A percentile compares a stretch with the other conserved stretches of the same genome.
These are phyloP conservation scores for Lasiosphaeria ovina DNA, from an alignment of 495 filamentous ascomycete genomes.

Conservation along the genomic window DNA sequence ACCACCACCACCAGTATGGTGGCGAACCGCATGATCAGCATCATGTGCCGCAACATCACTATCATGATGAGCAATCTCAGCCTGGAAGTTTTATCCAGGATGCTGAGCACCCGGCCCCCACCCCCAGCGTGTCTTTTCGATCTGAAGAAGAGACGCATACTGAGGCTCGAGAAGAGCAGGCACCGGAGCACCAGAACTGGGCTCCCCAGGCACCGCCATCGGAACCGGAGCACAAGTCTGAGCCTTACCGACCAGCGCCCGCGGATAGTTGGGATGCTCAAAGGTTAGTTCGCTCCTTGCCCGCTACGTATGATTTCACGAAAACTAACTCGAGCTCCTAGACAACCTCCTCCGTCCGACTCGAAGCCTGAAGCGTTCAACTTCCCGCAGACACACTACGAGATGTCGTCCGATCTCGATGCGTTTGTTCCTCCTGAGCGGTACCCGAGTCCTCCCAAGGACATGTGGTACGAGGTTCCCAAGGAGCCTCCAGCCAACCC, in stretches of 20 bases:
- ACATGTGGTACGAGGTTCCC: slow-evolving; percentile 82
- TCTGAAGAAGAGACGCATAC: slow-evolving; percentile 32
- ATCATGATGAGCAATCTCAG: slow-evolving; percentile 13
- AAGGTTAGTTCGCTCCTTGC: slow-evolving; percentile 28
- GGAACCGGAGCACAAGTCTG: slow-evolving; percentile 28
- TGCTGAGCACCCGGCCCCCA: slow-evolving; percentile 21
- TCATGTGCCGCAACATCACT: slow-evolving; percentile 14
- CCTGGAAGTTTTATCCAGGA: slow-evolving; percentile 24
- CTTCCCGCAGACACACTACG: slow-evolving; percentile 68
- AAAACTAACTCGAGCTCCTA: slow-evolving; percentile 33
- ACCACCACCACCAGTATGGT: slow-evolving; percentile 16
- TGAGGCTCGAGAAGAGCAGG: slow-evolving; percentile 43
- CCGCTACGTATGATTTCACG: too few relatives aligned
- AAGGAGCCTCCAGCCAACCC: slow-evolving; percentile 55
- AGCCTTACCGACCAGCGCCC: slow-evolving; percentile 25
- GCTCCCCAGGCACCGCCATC: slow-evolving; percentile 20
- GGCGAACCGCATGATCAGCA: slow-evolving; percentile 20
- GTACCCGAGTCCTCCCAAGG: slow-evolving; percentile 78
- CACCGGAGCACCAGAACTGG: slow-evolving; percentile 32
- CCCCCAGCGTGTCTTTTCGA: slow-evolving; percentile 32
- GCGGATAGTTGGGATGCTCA: slow-evolving; percentile 42
- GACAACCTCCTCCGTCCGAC: slow-evolving; percentile 69
- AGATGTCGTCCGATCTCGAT: slow-evolving; percentile 67
- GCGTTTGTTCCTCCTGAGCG: slow-evolving; percentile 71
- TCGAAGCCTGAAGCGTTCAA: slow-evolving; percentile 76